Base-by-base conservation (phyloP, 2,329 filamentous ascomycete species). In the Trichoderma gracile region DNA sequence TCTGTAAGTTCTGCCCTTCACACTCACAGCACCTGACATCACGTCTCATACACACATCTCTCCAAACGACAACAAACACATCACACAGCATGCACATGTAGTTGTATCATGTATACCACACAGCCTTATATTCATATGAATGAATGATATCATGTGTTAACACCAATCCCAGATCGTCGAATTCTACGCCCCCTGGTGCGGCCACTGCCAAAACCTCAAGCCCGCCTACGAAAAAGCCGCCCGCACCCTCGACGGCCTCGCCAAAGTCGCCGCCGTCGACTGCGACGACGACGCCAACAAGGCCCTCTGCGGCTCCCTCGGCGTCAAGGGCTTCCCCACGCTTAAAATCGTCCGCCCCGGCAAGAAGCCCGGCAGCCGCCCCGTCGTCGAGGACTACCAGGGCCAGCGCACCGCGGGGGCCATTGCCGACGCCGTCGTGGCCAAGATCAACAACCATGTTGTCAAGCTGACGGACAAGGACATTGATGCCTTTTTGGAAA, bases 121-220 rank as follows among this genome's bases (percentile, higher is more conserved):
- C n/a, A n/a, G n/a, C n/a, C n/a, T n/a, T n/a, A n/a, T n/a, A n/a
- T n/a, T 38, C 17, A 53, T 38, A 8, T 45, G n/a, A 2, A 12
- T 25, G 30, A 33, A 38, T n/a, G n/a, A n/a, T n/a, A n/a, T 3
- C 12, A 14, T 38, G 10, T 30, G 45, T 25, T 30, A 43, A 61
- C 17, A 5, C 6, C 38, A 47, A 14, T 1, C 25, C 38, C 69
- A 88, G 84, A 84, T 87, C 52, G 79, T 87, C 75, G 92, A 93
- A 79, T 98, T 98, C 84, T 98, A 97, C 74, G 94, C 94, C 9
- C 94, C 94, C 25, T 98, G 94, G 94, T 98, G 95, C 73, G 95
- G 94, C 47, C 95, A 98, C 79, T 99, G 95, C 81, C 86, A 97
- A 79, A 97, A 90, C 79, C 89, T 99, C 73, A 93, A 97, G 79